Evolutionary conservation across 73 alveolate species (phyloP), one percentile per base, ranked within the genome.

Genomic region (Durusdinium trenchii): DNA sequence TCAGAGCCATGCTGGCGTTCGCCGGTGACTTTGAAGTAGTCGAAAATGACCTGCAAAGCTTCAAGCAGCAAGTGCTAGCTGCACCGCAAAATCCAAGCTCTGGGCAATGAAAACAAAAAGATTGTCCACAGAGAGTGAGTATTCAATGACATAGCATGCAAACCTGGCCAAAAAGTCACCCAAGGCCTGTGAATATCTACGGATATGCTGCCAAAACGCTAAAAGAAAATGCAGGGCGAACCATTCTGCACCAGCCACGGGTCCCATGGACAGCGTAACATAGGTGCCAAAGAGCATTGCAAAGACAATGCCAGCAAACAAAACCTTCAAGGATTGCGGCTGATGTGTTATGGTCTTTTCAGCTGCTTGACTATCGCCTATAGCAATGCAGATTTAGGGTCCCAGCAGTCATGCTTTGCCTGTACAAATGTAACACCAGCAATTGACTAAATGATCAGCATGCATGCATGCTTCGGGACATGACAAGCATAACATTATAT

Each of bases 201-300:
- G 38, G 50, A 32, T 46, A 5, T 26, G 5, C 18, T 4, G 18
- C 32, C 14, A 54, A 75, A 69, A 69, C 38, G 38, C 20, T 23
- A 23, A 7, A n/a, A 6, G 57, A 75, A 47, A 81, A 40, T 40
- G 87, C 97, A 47, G 84, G 97, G 54, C 23, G 73, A 28, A 46
- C 97, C 97, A 90, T 90, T 90, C 97, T 20, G 97, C 97, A 32
- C 97, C 97, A 38, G 97, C 86, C 71, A 90, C 97, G 36, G 67
- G 60, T 36, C 97, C 97, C 52, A 60, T 48, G 12, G 97, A 26
- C 36, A 90, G 75, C 28, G 97, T 90, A 57, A 90, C 97, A 57
- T 60, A 90, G 26, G 87, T 69, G 97, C 97, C 97, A 76, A 90
- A 90, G 73, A 90, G 71, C 86, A 90, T 64, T 35, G 97, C 97